These are phyloP conservation scores for Dothidotthia symphoricarpi DNA, from an alignment of 2,329 filamentous ascomycete genomes.

Conservation along the genomic window DNA sequence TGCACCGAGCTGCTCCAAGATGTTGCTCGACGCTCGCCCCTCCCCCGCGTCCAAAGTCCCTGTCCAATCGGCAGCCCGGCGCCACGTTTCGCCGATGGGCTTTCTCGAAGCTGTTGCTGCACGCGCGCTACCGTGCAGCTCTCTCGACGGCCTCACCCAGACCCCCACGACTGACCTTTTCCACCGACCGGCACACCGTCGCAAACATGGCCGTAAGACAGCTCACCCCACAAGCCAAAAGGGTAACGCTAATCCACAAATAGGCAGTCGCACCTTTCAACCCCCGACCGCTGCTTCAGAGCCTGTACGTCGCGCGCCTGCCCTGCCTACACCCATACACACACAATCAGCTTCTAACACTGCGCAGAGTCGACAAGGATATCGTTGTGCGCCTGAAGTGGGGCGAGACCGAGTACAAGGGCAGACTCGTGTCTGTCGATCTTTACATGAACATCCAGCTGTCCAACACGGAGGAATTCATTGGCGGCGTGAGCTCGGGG, in stretches of 20 bases:
- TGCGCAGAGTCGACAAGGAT: constrained; percentile 75
- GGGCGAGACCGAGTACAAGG: constrained; percentile 97
- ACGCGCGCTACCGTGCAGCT: no score
- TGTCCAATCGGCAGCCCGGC: constrained; percentile 4
- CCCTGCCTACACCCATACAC: not conserved
- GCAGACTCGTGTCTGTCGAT: constrained; percentile 86
- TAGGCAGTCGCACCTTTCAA: constrained; percentile 76
- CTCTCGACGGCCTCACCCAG: no score
- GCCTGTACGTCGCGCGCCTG: constrained; percentile 62
- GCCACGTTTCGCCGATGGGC: constrained; percentile 6
- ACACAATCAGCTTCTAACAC: constrained; percentile 9
- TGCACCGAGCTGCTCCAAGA: not conserved
- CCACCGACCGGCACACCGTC: constrained; percentile 7
- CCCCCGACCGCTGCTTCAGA: constrained; percentile 93
- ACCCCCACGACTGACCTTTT: no score
- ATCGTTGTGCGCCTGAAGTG: constrained; percentile 94
- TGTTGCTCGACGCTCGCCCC: not conserved
- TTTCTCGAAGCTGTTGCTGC: constrained; percentile 1
- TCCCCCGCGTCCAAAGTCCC: no score
- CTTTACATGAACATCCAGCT: constrained; percentile 99
- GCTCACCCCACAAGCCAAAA: no score
- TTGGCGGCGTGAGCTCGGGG: constrained; percentile 81
- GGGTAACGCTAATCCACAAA: constrained; percentile 14
- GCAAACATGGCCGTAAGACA: constrained; percentile 42
- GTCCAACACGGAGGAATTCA: constrained; percentile 85